Conservation (phyloP, 108 stramenopile genomes). For the Discostella stelligeroides region DNA sequence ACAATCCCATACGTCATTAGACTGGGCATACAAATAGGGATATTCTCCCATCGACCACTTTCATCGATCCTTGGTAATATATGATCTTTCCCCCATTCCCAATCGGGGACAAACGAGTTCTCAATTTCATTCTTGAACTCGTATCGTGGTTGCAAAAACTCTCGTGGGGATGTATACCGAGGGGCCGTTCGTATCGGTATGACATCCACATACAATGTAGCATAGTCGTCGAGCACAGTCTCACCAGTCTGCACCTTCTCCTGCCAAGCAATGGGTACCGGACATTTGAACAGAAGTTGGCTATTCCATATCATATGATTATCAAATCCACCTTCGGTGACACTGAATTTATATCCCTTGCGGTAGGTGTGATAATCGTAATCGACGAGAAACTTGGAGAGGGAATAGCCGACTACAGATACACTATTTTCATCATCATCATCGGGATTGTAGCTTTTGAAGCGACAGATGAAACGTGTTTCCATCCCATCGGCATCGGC, state of each 20-base stretch:
- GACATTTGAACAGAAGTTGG: conserved; percentile 83
- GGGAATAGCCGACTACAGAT: conserved; percentile 68
- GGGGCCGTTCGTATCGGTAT: conserved; percentile 87
- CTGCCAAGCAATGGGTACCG: conserved; percentile 62
- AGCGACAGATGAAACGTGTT: conserved; percentile 88
- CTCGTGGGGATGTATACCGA: conserved; percentile 67
- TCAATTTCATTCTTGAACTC: conserved; percentile 17
- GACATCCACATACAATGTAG: conserved; percentile 80
- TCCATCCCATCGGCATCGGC: conserved; percentile 80
- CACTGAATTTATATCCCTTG: conserved; percentile 59
- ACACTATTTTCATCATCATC: conserved; percentile 4
- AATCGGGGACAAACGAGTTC: conserved; percentile 54
- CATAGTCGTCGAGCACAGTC: conserved; percentile 70
- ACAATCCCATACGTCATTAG: conserved; percentile 43
- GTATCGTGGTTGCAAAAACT: conserved; percentile 68
- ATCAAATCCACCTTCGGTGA: conserved; percentile 67
- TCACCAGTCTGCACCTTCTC: conserved; percentile 58
- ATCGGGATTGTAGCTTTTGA: conserved; percentile 58
- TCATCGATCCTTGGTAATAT: conserved; percentile 73
- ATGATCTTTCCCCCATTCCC: conserved; percentile 75
- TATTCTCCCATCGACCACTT: conserved; percentile 88
- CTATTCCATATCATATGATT: conserved; percentile 77
- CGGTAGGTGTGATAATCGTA: conserved; percentile 80
- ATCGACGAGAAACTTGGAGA: conserved; percentile 68
- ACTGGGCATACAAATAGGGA: conserved; percentile 56